phyloP scores from a whole-genome alignment of 2,329 filamentous ascomycete genomes.

The Mycogone perniciosa region DNA sequence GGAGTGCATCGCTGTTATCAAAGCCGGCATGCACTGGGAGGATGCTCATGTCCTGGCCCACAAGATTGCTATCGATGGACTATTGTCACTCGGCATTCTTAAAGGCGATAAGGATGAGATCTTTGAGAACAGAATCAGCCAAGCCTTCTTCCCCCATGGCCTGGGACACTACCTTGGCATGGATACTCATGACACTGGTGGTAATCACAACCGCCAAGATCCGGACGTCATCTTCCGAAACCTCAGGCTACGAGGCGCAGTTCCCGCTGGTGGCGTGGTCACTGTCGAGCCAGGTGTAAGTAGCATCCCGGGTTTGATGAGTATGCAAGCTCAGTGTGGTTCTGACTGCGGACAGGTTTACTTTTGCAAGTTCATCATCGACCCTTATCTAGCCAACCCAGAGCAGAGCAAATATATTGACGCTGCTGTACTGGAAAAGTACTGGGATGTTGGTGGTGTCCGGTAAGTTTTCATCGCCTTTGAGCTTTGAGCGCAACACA shows the following conservation, averaged over 20 bases:
- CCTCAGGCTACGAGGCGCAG: slow-evolving; percentile 65
- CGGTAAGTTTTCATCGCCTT: slow-evolving; percentile 37
- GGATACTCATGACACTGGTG: slow-evolving; percentile 85
- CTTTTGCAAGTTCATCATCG: slow-evolving; percentile 85
- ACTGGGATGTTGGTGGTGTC: slow-evolving; percentile 77
- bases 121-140: slow-evolving; percentile 69
- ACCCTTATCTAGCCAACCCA: slow-evolving; percentile 68
- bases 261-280: slow-evolving; percentile 76
- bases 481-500: background rate
- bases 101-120: slow-evolving; percentile 64
- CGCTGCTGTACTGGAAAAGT: slow-evolving; percentile 62
- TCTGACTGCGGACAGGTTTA: slow-evolving; percentile 55
- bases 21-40: slow-evolving; percentile 71
- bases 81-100: slow-evolving; percentile 70
- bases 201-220: slow-evolving; percentile 72
- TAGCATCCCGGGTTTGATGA: slow-evolving; percentile 12
- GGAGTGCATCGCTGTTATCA: slow-evolving; percentile 65
- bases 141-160: slow-evolving; percentile 88
- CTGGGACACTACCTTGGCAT: slow-evolving; percentile 87
- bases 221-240: slow-evolving; percentile 81
- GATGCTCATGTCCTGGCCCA: slow-evolving; percentile 76
- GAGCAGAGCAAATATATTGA: slow-evolving; percentile 73
- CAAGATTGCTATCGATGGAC: slow-evolving; percentile 71
- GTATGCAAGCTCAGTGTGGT: background rate
- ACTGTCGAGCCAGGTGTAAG: slow-evolving; percentile 89